Conservation (phyloP, 345 rosid genomes). For the Citrus sinensis region DNA sequence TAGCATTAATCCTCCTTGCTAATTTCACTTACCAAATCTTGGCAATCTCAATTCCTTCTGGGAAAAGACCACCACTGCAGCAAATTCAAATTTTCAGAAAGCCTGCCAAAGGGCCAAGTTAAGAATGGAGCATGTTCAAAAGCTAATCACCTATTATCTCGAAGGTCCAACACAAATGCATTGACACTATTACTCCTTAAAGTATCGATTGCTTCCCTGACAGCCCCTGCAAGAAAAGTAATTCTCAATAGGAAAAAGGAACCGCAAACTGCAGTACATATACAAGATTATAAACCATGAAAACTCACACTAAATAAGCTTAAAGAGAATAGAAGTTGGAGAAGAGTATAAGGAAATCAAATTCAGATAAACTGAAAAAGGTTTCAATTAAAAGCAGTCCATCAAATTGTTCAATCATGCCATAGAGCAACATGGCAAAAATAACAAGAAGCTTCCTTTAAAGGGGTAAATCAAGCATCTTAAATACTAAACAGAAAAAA, state of each 20-base stretch:
- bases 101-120: slow-evolving; percentile 18
- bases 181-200: slow-evolving; percentile 61
- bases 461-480: not conserved
- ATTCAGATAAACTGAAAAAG: not conserved
- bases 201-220: slow-evolving; percentile 73
- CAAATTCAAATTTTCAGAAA: slow-evolving; percentile 41
- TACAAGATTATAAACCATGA: not conserved
- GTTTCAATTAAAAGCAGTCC: not conserved
- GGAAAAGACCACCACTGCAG: slow-evolving; percentile 95
- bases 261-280: not conserved
- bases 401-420: not conserved
- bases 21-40: slow-evolving; percentile 69
- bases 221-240: slow-evolving; percentile 59
- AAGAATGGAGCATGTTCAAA: slow-evolving; percentile 18
- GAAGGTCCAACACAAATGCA: slow-evolving; percentile 90
- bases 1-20: not conserved
- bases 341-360: not conserved
- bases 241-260: slow-evolving; percentile 5
- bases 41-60: slow-evolving; percentile 96
- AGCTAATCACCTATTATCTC: slow-evolving; percentile 85
- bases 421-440: not conserved
- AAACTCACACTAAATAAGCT: not conserved
- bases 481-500: not conserved
- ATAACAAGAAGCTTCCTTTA: not conserved
- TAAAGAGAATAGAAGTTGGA: not conserved